phyloP scores from a whole-genome alignment of 768 basidiomycete species.

The Lenzites betulinus region DNA sequence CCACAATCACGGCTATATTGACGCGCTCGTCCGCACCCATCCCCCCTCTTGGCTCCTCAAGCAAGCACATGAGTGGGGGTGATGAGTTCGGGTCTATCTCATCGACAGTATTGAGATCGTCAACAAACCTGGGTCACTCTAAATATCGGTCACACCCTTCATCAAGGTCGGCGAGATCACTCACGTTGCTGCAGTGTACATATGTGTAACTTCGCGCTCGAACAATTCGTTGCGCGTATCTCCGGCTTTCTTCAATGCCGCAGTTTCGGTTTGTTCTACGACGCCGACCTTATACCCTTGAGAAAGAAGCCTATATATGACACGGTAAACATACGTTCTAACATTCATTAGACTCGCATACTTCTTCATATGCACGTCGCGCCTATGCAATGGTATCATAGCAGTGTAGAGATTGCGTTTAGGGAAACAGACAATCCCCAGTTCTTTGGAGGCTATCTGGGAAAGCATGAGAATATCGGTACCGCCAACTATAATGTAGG shows the following conservation, averaged over 20 bases:
- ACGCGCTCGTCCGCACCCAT: conserved; percentile 48
- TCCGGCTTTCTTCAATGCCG: conserved; percentile 82
- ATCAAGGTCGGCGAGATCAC: conserved; percentile 30
- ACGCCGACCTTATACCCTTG: conserved; percentile 84
- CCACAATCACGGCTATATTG: conserved; percentile 69
- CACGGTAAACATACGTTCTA: conserved; percentile 13
- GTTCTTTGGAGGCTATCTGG: conserved; percentile 72
- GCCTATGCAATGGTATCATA: conserved; percentile 68
- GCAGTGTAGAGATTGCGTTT: conserved; percentile 77
- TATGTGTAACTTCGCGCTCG: conserved; percentile 67
- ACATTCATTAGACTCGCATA: conserved; percentile 31
- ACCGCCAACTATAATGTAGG: conserved; percentile 4
- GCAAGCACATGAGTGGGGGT: conserved; percentile 76
- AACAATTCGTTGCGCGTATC: conserved; percentile 77
- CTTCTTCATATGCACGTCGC: conserved; percentile 78
- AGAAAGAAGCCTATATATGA: conserved; percentile 58
- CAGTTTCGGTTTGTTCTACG: conserved; percentile 82
- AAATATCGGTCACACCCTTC: not conserved
- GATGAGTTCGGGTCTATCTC: conserved; percentile 55
- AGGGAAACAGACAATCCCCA: conserved; percentile 74
- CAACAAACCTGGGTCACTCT: conserved; percentile 65
- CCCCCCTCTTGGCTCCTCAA: conserved; percentile 52
- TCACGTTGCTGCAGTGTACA: conserved; percentile 89
- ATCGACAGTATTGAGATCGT: conserved; percentile 71
- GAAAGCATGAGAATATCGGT: not conserved